These are phyloP conservation scores for Geranium rotundifolium DNA, from an alignment of 345 rosid genomes.

Conservation along the genomic window DNA sequence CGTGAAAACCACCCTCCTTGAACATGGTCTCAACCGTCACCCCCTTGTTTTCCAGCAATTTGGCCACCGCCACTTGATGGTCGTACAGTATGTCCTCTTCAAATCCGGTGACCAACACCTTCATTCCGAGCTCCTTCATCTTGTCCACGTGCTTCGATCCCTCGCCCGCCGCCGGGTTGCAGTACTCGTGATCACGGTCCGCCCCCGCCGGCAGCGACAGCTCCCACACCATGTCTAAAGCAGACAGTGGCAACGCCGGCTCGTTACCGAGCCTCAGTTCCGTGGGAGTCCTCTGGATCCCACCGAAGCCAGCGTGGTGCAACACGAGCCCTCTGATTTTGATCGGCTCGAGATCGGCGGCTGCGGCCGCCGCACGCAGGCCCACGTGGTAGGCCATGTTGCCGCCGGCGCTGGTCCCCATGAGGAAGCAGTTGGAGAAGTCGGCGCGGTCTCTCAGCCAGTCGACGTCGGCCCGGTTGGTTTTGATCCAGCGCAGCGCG, in stretches of 20 bases:
- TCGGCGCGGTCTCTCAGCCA: too few relatives aligned
- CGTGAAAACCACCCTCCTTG: not conserved
- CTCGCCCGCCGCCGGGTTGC: slow-evolving; percentile 33
- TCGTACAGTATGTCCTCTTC: slow-evolving; percentile 10
- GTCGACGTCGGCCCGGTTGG: too few relatives aligned
- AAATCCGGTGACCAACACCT: slow-evolving; percentile 28
- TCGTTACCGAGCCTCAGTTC: slow-evolving; percentile 30
- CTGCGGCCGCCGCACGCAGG: slow-evolving; percentile 19
- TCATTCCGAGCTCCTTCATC: slow-evolving; percentile 9
- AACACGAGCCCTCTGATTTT: slow-evolving; percentile 50
- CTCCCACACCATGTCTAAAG: slow-evolving; percentile 44
- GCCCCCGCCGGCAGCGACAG: slow-evolving; percentile 36
- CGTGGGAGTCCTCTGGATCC: slow-evolving; percentile 26
- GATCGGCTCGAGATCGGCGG: slow-evolving; percentile 20
- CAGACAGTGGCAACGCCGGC: slow-evolving; percentile 11
- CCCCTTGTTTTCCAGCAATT: slow-evolving; percentile 5
- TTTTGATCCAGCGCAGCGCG: too few relatives aligned
- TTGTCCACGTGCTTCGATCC: slow-evolving; percentile 13
- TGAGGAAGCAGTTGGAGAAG: too few relatives aligned
- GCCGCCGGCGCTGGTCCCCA: too few relatives aligned
- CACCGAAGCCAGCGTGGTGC: slow-evolving; percentile 54
- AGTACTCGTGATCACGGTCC: slow-evolving; percentile 46
- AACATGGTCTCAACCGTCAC: too few relatives aligned
- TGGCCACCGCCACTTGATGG: not conserved
- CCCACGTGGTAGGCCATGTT: too few relatives aligned